Conservation (phyloP, 2,329 filamentous ascomycete genomes). For the Byssoonygena ceratinophila region DNA sequence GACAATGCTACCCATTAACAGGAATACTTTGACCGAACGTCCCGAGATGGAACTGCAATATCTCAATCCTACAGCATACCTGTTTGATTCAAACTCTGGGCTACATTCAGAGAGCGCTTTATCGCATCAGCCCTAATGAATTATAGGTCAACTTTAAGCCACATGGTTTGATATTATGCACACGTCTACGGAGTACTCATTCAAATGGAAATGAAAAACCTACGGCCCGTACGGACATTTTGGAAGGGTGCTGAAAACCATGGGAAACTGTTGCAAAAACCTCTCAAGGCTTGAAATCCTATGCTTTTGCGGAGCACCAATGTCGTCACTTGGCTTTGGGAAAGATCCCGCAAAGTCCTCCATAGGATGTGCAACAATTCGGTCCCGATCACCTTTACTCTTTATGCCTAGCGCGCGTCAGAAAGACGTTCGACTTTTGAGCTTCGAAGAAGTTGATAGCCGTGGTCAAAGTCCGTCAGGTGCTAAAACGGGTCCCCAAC, state of each 20-base stretch:
- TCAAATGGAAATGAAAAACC: too few relatives aligned
- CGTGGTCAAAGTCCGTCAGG: too few relatives aligned
- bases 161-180: background rate
- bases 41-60: background rate
- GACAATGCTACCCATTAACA: background rate
- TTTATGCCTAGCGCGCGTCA: background rate
- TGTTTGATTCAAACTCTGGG: background rate
- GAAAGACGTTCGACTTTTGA: background rate
- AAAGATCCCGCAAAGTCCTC: background rate
- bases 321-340: background rate
- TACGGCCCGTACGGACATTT: too few relatives aligned
- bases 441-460: too few relatives aligned
- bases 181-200: background rate
- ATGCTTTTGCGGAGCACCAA: background rate
- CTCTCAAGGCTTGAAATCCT: background rate
- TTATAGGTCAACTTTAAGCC: background rate
- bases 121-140: background rate
- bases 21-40: background rate
- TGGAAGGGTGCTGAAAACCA: too few relatives aligned
- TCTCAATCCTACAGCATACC: background rate
- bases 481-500: background rate
- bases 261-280: background rate
- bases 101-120: background rate
- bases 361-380: background rate
- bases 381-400: background rate